These are phyloP conservation scores for Omphalotus olearius DNA, from an alignment of 1,284 basidiomycete species.

Conservation along the genomic window DNA sequence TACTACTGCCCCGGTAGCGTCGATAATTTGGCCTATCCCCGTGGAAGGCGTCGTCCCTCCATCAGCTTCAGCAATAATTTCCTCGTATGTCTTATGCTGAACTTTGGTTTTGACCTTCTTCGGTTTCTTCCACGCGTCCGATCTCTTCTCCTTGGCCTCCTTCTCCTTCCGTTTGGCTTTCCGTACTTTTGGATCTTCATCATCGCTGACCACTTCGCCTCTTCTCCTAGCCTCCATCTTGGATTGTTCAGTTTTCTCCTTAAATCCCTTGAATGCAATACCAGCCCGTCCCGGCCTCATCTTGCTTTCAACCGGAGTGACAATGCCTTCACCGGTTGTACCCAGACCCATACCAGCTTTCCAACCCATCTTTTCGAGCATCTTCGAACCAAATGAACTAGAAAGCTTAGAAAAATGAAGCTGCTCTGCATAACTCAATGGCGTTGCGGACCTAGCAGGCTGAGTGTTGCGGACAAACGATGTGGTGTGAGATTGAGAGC, in stretches of 20 bases:
- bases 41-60: slow-evolving; percentile 44
- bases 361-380: slow-evolving; percentile 97
- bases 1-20: slow-evolving; percentile 90
- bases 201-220: slow-evolving; percentile 74
- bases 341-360: slow-evolving; percentile 82
- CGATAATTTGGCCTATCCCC: slow-evolving; percentile 83
- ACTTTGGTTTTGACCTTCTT: slow-evolving; percentile 82
- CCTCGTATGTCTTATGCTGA: slow-evolving; percentile 93
- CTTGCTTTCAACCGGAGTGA: slow-evolving; percentile 84
- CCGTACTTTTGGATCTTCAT: slow-evolving; percentile 51
- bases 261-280: slow-evolving; percentile 84
- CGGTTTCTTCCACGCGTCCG: slow-evolving; percentile 77
- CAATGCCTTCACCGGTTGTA: slow-evolving; percentile 75
- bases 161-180: slow-evolving; percentile 46
- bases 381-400: slow-evolving; percentile 75
- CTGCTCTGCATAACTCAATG: slow-evolving; percentile 63
- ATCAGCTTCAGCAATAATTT: slow-evolving; percentile 85
- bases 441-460: slow-evolving; percentile 41
- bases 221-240: slow-evolving; percentile 77
- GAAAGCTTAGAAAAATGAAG: slow-evolving; percentile 79
- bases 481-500: slow-evolving; percentile 25
- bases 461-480: slow-evolving; percentile 55
- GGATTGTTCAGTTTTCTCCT: slow-evolving; percentile 84
- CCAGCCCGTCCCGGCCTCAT: slow-evolving; percentile 81
- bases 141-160: slow-evolving; percentile 55